These are phyloP conservation scores for Prinsepia uniflora DNA, from an alignment of 306 rosid species.

Conservation along the genomic window DNA sequence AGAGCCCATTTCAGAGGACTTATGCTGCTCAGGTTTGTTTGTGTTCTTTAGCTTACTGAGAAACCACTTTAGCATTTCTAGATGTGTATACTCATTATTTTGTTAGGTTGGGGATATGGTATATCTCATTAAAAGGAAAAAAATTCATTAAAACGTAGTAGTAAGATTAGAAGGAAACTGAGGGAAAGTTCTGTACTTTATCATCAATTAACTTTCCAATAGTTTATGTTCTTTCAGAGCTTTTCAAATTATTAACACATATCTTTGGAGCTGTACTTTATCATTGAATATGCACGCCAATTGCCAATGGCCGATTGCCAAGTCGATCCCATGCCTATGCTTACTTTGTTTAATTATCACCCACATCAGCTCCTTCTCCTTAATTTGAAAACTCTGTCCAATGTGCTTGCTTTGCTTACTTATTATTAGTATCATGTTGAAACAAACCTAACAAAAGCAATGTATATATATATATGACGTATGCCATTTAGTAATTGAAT, in stretches of 20 bases:
- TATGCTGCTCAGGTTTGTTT: constrained; percentile 86
- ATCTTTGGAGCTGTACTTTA: neutral
- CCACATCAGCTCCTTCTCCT: constrained; percentile 26
- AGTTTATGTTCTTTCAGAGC: neutral
- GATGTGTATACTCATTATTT: neutral
- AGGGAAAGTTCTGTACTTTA: neutral
- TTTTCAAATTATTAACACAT: neutral
- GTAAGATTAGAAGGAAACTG: neutral
- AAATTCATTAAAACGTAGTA: neutral
- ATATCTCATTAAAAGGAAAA: neutral
- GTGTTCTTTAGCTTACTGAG: constrained; percentile 19
- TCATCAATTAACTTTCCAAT: neutral
- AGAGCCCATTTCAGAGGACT: constrained; percentile 98
- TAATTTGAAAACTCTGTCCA: constrained; percentile 17
- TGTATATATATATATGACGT: too few relatives aligned
- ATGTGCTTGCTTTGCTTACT: neutral
- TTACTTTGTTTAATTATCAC: constrained; percentile 45
- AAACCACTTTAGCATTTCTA: neutral
- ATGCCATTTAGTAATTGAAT: too few relatives aligned
- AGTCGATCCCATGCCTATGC: constrained; percentile 16
- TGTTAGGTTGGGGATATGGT: neutral
- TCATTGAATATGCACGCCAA: constrained; percentile 39
- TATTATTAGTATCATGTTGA: too few relatives aligned
- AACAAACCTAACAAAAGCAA: too few relatives aligned
- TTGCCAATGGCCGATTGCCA: too few relatives aligned